Evolutionary conservation across 495 filamentous ascomycete species (phyloP).

Genomic region (Aspergillus leporis): DNA sequence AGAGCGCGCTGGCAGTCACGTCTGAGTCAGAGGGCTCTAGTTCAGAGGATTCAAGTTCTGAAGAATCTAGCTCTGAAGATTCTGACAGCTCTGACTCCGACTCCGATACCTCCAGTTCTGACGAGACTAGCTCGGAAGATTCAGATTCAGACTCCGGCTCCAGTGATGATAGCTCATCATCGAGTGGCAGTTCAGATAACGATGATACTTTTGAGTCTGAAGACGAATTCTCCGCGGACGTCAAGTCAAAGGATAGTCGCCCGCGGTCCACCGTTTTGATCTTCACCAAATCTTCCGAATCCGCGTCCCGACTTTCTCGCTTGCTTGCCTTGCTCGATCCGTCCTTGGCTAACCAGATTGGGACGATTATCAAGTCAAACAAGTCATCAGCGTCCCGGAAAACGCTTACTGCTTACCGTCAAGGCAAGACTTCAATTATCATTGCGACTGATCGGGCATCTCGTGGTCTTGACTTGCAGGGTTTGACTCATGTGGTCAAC

Average conservation of each 20-base stretch:
- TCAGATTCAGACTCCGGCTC: conserved; percentile 20
- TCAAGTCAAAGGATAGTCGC: neutral
- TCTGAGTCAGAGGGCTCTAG: conserved; percentile 6
- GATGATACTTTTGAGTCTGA: conserved; percentile 23
- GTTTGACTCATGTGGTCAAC: conserved; percentile 83
- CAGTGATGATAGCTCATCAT: conserved; percentile 4
- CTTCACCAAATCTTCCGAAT: conserved; percentile 87
- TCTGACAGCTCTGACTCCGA: conserved; percentile 35
- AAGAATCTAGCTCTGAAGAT: conserved; percentile 21
- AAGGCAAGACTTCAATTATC: conserved; percentile 67
- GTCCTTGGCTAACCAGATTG: conserved; percentile 53
- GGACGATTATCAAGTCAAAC: conserved; percentile 73
- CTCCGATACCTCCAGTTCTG: conserved; percentile 17
- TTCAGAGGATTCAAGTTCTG: conserved; percentile 11
- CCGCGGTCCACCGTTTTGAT: conserved; percentile 58
- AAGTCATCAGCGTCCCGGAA: conserved; percentile 64
- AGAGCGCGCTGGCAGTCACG: conserved; percentile 2
- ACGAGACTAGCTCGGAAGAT: conserved; percentile 15
- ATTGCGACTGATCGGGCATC: conserved; percentile 91
- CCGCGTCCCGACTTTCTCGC: conserved; percentile 73
- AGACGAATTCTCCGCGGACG: neutral
- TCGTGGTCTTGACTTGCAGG: conserved; percentile 83
- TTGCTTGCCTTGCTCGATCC: conserved; percentile 72
- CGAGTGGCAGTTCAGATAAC: conserved; percentile 27
- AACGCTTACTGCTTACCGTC: conserved; percentile 62